Evolutionary conservation across 192 early-diverging fungal genomes (phyloP).

Genomic region (Mortierella hygrophila): DNA sequence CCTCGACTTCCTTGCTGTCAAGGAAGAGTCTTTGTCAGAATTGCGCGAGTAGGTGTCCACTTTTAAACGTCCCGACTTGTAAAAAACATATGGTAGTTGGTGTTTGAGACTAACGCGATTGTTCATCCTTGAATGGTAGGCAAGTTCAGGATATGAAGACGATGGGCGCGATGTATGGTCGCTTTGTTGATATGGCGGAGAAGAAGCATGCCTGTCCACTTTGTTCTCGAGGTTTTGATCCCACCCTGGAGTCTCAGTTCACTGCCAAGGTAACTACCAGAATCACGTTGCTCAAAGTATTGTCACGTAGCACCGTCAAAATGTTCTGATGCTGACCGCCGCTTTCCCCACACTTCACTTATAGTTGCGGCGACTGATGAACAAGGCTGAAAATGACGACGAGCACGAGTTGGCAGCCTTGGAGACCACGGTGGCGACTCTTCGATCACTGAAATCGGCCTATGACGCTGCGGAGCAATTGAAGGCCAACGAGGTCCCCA

Average conservation of each 20-base stretch:
- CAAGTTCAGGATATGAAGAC: slow-evolving; percentile 45
- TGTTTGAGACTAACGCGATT: neutral
- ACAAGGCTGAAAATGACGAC: slow-evolving; percentile 51
- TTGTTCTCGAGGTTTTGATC: slow-evolving; percentile 82
- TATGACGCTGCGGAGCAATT: slow-evolving; percentile 63
- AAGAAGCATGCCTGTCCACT: slow-evolving; percentile 81
- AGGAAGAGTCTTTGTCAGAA: slow-evolving; percentile 56
- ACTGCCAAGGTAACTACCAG: slow-evolving; percentile 35
- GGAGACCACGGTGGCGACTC: slow-evolving; percentile 40
- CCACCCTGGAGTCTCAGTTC: slow-evolving; percentile 61
- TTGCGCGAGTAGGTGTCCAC: slow-evolving; percentile 62
- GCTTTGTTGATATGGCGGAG: slow-evolving; percentile 76
- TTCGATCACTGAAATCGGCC: slow-evolving; percentile 57
- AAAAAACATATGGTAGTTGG: neutral
- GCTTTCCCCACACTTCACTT: neutral
- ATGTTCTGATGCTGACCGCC: too few species aligned
- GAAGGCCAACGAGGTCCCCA: slow-evolving; percentile 61
- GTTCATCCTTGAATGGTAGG: slow-evolving; percentile 6
- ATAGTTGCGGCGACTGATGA: slow-evolving; percentile 54
- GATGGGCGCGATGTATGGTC: slow-evolving; percentile 68
- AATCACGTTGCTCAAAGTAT: too few species aligned
- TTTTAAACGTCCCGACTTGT: neutral
- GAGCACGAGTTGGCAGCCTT: slow-evolving; percentile 60
- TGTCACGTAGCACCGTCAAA: too few species aligned
- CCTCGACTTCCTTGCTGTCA: slow-evolving; percentile 24